These are phyloP conservation scores for Nannochloris sp. DNA, from an alignment of 139 green algal genomes.

Conservation along the genomic window DNA sequence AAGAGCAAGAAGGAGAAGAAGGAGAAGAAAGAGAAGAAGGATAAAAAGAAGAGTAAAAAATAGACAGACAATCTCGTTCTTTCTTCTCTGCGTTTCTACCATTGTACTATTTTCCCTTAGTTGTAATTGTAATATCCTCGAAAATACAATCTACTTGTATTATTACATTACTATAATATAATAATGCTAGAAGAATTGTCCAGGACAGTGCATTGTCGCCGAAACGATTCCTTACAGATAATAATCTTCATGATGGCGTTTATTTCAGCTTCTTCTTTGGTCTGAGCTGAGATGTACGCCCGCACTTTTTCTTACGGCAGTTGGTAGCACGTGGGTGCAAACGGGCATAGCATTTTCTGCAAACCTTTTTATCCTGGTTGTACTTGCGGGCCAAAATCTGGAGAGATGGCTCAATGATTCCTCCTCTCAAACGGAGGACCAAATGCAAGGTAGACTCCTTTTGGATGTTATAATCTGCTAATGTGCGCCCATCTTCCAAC, in stretches of 20 bases:
- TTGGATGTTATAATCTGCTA: slow-evolving; percentile 96
- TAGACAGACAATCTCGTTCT: not conserved
- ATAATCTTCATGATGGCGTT: too few species aligned
- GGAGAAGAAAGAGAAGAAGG: slow-evolving; percentile 16
- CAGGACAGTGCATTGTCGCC: too few species aligned
- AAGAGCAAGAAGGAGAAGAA: slow-evolving; percentile 27
- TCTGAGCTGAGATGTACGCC: slow-evolving; percentile 75
- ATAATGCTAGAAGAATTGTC: too few species aligned
- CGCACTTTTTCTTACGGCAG: slow-evolving; percentile 96
- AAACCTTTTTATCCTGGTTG: slow-evolving; percentile 99
- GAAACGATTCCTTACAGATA: too few species aligned
- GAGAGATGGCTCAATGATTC: slow-evolving; percentile 99
- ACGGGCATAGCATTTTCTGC: slow-evolving; percentile 99
- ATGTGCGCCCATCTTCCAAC: slow-evolving; percentile 92
- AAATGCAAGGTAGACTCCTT: slow-evolving; percentile 98
- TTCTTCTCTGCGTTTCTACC: slow-evolving; percentile 9
- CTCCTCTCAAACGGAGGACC: slow-evolving; percentile 92
- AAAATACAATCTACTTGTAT: not conserved
- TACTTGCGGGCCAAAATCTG: slow-evolving; percentile 95
- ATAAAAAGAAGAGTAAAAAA: slow-evolving; percentile 9
- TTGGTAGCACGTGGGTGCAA: slow-evolving; percentile 95
- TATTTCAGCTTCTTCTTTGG: slow-evolving; percentile 90
- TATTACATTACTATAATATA: not conserved
- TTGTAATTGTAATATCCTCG: not conserved
- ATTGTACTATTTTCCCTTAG: not conserved